These are phyloP conservation scores for Phytophthora rubi DNA, from an alignment of 352 stramenopile species.

Conservation along the genomic window DNA sequence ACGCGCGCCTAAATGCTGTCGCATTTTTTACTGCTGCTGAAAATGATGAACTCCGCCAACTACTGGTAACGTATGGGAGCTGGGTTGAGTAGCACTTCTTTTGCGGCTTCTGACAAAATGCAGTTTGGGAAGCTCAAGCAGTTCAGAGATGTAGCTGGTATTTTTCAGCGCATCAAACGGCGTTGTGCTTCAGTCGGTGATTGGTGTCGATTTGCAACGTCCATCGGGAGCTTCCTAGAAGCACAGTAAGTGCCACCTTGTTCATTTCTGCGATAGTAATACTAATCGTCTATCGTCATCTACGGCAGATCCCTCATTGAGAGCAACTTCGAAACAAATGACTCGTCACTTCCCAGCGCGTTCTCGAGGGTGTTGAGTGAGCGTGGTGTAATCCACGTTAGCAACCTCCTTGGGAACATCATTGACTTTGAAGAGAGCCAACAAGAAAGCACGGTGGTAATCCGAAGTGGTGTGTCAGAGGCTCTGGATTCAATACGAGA, in stretches of 20 bases:
- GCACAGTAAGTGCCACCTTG: conserved; percentile 50
- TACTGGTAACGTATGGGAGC: conserved; percentile 46
- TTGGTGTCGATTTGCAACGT: conserved; percentile 69
- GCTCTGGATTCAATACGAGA: conserved; percentile 68
- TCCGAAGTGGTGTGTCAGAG: conserved; percentile 77
- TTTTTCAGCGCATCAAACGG: conserved; percentile 71
- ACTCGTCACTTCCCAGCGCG: conserved; percentile 35
- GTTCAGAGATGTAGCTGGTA: conserved; percentile 69
- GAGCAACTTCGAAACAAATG: conserved; percentile 17
- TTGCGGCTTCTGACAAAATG: conserved; percentile 9
- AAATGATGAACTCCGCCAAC: conserved; percentile 65
- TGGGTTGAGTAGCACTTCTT: background rate
- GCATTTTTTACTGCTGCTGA: conserved; percentile 60
- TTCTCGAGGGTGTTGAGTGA: conserved; percentile 46
- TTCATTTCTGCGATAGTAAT: background rate
- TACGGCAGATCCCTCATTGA: conserved; percentile 38
- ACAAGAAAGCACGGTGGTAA: conserved; percentile 63
- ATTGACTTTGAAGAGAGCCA: conserved; percentile 85
- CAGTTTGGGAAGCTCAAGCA: conserved; percentile 64
- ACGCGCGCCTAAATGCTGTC: conserved; percentile 61
- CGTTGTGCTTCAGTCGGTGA: conserved; percentile 68
- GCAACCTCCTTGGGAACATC: conserved; percentile 84
- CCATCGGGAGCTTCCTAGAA: conserved; percentile 63
- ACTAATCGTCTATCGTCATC: background rate
- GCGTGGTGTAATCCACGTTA: conserved; percentile 58